Evolutionary conservation across 495 filamentous ascomycete genomes (phyloP).

Genomic region (Pseudotulostoma volvatum): DNA sequence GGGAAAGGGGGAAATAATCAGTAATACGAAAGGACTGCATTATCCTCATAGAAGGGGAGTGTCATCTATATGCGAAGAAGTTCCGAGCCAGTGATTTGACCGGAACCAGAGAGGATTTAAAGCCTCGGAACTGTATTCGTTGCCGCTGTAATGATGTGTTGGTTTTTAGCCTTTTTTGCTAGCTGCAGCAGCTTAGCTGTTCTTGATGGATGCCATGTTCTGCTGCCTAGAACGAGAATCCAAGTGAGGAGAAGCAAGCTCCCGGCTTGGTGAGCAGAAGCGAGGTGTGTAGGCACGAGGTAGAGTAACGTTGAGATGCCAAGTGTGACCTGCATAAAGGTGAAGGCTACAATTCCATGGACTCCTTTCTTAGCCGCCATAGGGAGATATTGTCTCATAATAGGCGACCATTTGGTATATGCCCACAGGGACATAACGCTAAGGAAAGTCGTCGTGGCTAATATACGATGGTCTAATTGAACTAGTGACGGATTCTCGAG

Average conservation of each 20-base stretch:
- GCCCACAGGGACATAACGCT: slow-evolving; percentile 59
- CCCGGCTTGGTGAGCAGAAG: slow-evolving; percentile 87
- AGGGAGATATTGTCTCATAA: slow-evolving; percentile 47
- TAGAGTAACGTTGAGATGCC: slow-evolving; percentile 86
- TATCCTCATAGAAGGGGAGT: no score
- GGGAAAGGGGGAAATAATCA: no score
- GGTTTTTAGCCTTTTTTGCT: slow-evolving; percentile 22
- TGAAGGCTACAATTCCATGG: slow-evolving; percentile 67
- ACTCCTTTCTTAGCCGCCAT: slow-evolving; percentile 49
- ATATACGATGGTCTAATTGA: slow-evolving; percentile 86
- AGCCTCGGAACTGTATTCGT: slow-evolving; percentile 6
- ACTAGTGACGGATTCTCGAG: slow-evolving; percentile 91
- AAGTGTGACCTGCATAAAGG: slow-evolving; percentile 62
- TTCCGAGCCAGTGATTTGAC: no score
- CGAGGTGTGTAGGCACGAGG: slow-evolving; percentile 74
- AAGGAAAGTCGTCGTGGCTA: slow-evolving; percentile 78
- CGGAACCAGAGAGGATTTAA: background rate
- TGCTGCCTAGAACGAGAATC: slow-evolving; percentile 54
- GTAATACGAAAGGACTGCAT: no score
- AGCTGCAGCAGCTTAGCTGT: slow-evolving; percentile 33
- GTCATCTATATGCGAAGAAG: no score
- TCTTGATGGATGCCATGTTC: slow-evolving; percentile 37
- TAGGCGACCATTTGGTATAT: slow-evolving; percentile 50
- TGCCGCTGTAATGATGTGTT: slow-evolving; percentile 13
- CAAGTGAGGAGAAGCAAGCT: slow-evolving; percentile 73